Evolutionary conservation across 1,284 basidiomycete genomes (phyloP), one percentile per base, ranked within the genome.

Genomic region (Leccinum solheimii): DNA sequence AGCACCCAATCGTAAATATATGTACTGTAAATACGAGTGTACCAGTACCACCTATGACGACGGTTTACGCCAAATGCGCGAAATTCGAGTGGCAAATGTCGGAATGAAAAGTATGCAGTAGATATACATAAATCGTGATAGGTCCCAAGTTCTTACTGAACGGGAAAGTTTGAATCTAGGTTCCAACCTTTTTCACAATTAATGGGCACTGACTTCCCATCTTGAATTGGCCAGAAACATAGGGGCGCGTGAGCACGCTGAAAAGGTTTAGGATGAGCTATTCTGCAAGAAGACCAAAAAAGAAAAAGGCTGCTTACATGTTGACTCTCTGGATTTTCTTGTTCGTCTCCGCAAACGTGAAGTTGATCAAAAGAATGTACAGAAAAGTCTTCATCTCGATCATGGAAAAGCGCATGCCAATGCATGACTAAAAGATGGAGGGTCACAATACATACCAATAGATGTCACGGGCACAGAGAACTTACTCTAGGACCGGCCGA

Each of bases 301-400:
- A 27, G 8, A 21, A 8, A 1, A 32, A 11, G 10, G 3, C 38
- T 55, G 77, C 87, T 70, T 78, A 92, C 90, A 89, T 86, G 69
- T 92, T 92, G 6, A 82, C 80, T 69, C 86, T 88, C 65, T 81
- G 78, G 27, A 92, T 83, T 65, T 81, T 81, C 40, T 83, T 80
- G 10, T 78, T 80, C 1, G 86, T 81, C 62, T 81, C 74, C 1
- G 75, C 71, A 72, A 92, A 92, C 4, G 75, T 78, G 66, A 91
- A 93, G 67, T 83, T 82, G 13, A 85, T 84, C 51, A 93, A 66
- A 27, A 93, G 79, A 51, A 86, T 81, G 68, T 85, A 91, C 13
- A 92, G 69, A 69, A 93, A 87, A 2, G 83, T 81, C 76, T 92
- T 93, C 68, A 92, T 88, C 75, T 92, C 90, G 60, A 92, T 88